phyloP scores from a whole-genome alignment of 2,329 filamentous ascomycete species.

The Neonectria hederae region DNA sequence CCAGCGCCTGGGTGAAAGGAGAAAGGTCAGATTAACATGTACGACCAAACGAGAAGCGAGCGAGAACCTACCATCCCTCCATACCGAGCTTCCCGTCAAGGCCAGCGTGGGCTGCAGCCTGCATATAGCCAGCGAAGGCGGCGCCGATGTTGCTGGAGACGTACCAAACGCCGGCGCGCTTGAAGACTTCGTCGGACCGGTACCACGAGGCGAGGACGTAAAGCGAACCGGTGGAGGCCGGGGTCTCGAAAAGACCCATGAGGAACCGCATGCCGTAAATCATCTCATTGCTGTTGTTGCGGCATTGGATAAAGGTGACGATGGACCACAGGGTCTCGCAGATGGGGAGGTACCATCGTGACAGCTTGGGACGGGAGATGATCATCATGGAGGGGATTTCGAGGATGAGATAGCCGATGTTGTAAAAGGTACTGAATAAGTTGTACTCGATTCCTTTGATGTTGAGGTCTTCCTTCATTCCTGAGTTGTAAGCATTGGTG shows the following conservation, averaged over 20 bases:
- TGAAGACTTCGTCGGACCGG: slow-evolving; percentile 52
- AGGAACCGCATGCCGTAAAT: slow-evolving; percentile 32
- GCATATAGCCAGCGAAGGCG: slow-evolving; percentile 32
- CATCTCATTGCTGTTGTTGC: slow-evolving; percentile 17
- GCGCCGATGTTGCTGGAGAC: slow-evolving; percentile 41
- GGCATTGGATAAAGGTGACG: slow-evolving; percentile 20
- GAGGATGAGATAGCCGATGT: slow-evolving; percentile 41
- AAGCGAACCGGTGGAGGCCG: slow-evolving; percentile 35
- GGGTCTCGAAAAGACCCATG: slow-evolving; percentile 33
- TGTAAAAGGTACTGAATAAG: slow-evolving; percentile 41
- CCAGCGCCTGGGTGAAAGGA: slow-evolving; percentile 37
- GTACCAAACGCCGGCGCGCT: slow-evolving; percentile 60
- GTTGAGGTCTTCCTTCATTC: slow-evolving; percentile 50
- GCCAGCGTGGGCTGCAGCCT: slow-evolving; percentile 29
- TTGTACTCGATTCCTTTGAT: slow-evolving; percentile 47
- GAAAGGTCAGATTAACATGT: not conserved
- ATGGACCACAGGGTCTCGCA: slow-evolving; percentile 29
- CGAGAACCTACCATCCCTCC: slow-evolving; percentile 26
- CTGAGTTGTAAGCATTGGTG: slow-evolving; percentile 51
- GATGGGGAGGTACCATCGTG: slow-evolving; percentile 24
- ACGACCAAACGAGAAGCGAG: not conserved
- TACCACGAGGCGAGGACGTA: slow-evolving; percentile 50
- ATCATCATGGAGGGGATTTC: slow-evolving; percentile 41
- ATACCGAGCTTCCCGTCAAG: slow-evolving; percentile 28
- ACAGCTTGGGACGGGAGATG: slow-evolving; percentile 34